Base-by-base conservation (phyloP, 495 filamentous ascomycete genomes). In the Cercophora sp. region DNA sequence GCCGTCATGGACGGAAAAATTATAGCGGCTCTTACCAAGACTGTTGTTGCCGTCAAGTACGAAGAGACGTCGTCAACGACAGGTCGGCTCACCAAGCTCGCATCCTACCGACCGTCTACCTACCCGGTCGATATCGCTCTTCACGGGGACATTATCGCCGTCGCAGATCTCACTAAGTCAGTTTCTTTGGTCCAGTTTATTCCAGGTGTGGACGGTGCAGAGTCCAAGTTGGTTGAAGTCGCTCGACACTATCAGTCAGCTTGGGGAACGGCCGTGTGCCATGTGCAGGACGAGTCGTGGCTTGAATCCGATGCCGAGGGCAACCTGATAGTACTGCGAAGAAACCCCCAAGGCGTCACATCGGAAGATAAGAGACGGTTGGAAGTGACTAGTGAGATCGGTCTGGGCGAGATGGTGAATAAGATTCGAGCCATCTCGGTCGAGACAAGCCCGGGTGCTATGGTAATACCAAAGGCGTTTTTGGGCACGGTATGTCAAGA, bases 151-250 rank as follows among this genome's bases (percentile, higher is more conserved):
- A 75, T 80, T 23, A 92, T 97, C 55, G 87, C 87, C 0, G 83
- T 99, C 4, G 88, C 85, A 1, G 93, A 99, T 59, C 72, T 99
- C 32, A 97, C 96, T 90, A 96, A 96, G 73, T 92, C 87, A 26
- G 72, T 93, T 31, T 86, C 86, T 13, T 65, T 97, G 8, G 72
- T 96, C 9, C 70, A 89, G 61, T 91, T 82, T 59, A 68, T 72
- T 8, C 72, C 73, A 23, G 68, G 67, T 57, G 31, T 56, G 24
- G 44, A 50, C 1, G 51, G 47, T 8, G 52, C 76, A 67, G 66
- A 23, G 71, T 79, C 70, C 56, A 70, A 55, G 54, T 73, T 96
- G 35, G 72, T 65, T 0, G 91, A 96, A 72, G 72, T 88, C 5
- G 85, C 88, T 5, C 79, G 92, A 15, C 89, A 96, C 63, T 89